Conservation (phyloP, 768 basidiomycete species). For the Kwoniella sp. region DNA sequence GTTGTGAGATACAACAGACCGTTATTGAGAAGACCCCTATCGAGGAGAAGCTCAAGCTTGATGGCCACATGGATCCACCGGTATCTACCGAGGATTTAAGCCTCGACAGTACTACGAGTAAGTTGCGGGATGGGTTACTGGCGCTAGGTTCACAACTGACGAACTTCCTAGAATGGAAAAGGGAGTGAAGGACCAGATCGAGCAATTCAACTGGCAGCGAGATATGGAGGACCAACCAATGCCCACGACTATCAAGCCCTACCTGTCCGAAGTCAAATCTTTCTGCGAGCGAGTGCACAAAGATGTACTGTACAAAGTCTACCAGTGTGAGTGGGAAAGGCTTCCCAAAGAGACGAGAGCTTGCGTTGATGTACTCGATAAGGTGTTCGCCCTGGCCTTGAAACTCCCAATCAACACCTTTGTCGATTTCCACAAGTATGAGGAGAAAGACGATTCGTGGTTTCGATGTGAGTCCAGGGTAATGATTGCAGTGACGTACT, state of each 20-base stretch:
- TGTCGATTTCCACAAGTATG: conserved; percentile 24
- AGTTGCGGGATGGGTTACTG: conserved; percentile 5
- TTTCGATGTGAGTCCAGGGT: conserved; percentile 16
- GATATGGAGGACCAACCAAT: conserved; percentile 29
- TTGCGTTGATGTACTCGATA: no score
- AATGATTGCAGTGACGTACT: neutral
- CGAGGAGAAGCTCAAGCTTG: conserved; percentile 16
- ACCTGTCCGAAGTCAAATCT: conserved; percentile 10
- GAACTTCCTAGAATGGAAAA: conserved; percentile 21
- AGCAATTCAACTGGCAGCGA: conserved; percentile 29
- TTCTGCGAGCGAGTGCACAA: conserved; percentile 23
- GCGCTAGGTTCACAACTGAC: neutral
- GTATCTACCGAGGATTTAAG: conserved; percentile 25
- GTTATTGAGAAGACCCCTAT: conserved; percentile 14
- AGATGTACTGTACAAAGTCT: conserved; percentile 22
- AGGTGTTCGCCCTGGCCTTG: conserved; percentile 21
- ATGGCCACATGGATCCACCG: conserved; percentile 16
- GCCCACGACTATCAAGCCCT: conserved; percentile 21
- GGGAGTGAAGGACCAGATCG: conserved; percentile 25
- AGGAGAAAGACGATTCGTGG: conserved; percentile 23
- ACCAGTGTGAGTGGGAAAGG: conserved; percentile 15
- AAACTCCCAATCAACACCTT: conserved; percentile 20
- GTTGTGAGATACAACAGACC: conserved; percentile 5
- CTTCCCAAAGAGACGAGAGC: no score
- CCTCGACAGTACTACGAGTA: conserved; percentile 30